Evolutionary conservation across 2,329 filamentous ascomycete genomes (phyloP), one percentile per base, ranked within the genome.

Genomic region (Aspergillus texensis): DNA sequence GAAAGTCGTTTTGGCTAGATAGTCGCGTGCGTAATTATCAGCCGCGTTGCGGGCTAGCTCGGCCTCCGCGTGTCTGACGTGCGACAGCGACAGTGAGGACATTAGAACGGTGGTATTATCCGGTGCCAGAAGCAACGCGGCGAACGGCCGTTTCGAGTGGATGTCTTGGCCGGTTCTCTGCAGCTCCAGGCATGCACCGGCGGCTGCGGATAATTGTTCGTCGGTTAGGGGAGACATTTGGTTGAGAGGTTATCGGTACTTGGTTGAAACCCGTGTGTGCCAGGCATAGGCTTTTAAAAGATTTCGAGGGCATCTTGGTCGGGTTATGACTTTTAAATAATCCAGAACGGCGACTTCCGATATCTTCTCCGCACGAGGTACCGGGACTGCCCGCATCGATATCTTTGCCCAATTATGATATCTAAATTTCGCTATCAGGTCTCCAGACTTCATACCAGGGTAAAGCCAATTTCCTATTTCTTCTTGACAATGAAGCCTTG

Each of bases 11-110:
- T 68, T 70, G 74, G 80, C 82, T 2, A 86, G 77, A 67, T 81
- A 86, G 16, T 78, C 75, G 64, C 82, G 80, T 3, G 78, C 73
- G 67, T 81, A 85, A 67, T 85, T 83, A 6, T 74, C 70, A 19
- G 83, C 80, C 1, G 83, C 82, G 34, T 85, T 75, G 39, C 82
- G 79, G 1, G 83, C 83, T 6, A 85, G 76, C 48, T 80, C 81
- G 56, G 78, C 79, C 71, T 86, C 84, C 19, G 84, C 83, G 66
- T 85, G 84, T 64, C 84, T 82, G 56, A 85, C 81, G 67, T 85
- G 83, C 45, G 83, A 83, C 34, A 85, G 76, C 28, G 82, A 83
- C 68, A 82, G 80, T 65, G 84, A 84, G 36, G 77, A 78, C 57
- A 84, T 74, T 2, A 85, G 72, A 24, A 83, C 74, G 0, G 81